Conservation (phyloP, 176 grass and related monocot species). For the Guadua angustifolia region DNA sequence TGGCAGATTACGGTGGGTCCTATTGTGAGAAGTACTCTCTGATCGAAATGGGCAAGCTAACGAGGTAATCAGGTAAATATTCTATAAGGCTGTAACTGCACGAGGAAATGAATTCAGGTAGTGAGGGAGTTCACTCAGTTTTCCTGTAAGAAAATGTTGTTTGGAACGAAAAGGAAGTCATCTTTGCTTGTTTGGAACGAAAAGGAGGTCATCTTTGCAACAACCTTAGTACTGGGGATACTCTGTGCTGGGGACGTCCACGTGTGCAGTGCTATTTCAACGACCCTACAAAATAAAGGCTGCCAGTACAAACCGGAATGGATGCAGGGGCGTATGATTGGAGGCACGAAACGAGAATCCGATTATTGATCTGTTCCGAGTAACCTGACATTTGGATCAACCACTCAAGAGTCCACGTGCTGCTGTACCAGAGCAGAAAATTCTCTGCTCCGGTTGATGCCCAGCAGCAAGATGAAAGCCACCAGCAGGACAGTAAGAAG, state of each 20-base stretch:
- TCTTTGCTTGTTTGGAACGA: background rate
- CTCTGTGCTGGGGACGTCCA: conserved; percentile 3
- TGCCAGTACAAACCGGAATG: background rate
- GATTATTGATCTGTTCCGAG: background rate
- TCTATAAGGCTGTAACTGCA: too few species aligned
- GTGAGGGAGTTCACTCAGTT: background rate
- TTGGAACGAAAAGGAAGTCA: background rate
- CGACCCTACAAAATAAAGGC: background rate
- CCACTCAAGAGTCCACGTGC: background rate
- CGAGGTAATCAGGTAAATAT: background rate
- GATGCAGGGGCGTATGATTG: conserved; percentile 15
- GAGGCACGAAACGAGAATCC: conserved; percentile 19
- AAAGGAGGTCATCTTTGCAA: conserved; percentile 23
- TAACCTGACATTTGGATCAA: conserved; percentile 22
- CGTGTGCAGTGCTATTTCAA: conserved; percentile 8
- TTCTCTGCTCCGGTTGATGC: background rate
- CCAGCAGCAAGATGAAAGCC: background rate
- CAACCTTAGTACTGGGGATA: background rate
- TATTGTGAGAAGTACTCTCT: background rate
- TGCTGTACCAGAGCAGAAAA: background rate
- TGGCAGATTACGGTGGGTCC: background rate
- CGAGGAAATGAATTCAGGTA: background rate
- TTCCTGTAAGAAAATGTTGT: background rate
- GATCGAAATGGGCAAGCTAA: background rate
- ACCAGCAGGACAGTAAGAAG: background rate